phyloP scores from a whole-genome alignment of 2,329 filamentous ascomycete genomes.

The Clarireedia homoeocarpa region DNA sequence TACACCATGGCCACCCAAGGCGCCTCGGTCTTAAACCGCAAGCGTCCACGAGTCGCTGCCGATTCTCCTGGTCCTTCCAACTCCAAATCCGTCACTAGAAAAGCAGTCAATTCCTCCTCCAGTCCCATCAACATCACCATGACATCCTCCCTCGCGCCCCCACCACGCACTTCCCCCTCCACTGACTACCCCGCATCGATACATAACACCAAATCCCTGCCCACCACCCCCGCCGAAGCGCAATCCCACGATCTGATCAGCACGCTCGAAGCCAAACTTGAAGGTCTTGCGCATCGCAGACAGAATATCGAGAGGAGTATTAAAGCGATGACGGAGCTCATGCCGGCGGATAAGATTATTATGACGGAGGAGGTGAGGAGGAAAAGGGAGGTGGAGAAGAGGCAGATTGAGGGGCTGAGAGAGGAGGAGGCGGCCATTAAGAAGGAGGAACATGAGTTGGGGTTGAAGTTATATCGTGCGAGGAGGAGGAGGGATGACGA shows the following conservation, averaged over 20 bases:
- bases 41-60: constrained; percentile 19
- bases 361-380: constrained; percentile 56
- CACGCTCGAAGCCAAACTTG: constrained; percentile 56
- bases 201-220: constrained; percentile 51
- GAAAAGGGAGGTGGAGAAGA: constrained; percentile 48
- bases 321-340: constrained; percentile 68
- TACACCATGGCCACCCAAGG: constrained; percentile 6
- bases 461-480: constrained; percentile 64
- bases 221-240: constrained; percentile 50
- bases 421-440: constrained; percentile 64
- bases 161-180: neutral
- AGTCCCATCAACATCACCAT: constrained; percentile 26
- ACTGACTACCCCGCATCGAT: constrained; percentile 13
- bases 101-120: constrained; percentile 20
- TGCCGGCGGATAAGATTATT: constrained; percentile 62
- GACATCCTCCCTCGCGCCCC: constrained; percentile 9
- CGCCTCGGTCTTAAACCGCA: constrained; percentile 24
- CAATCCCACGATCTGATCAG: constrained; percentile 57
- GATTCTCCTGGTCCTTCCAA: constrained; percentile 2
- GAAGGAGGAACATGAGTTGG: constrained; percentile 71
- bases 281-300: constrained; percentile 57
- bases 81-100: constrained; percentile 18
- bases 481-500: constrained; percentile 69
- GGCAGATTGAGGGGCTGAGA: constrained; percentile 58
- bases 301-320: constrained; percentile 67